These are phyloP conservation scores for Eutreptiella sp. DNA, from an alignment of 208 protist genomes.

Conservation along the genomic window DNA sequence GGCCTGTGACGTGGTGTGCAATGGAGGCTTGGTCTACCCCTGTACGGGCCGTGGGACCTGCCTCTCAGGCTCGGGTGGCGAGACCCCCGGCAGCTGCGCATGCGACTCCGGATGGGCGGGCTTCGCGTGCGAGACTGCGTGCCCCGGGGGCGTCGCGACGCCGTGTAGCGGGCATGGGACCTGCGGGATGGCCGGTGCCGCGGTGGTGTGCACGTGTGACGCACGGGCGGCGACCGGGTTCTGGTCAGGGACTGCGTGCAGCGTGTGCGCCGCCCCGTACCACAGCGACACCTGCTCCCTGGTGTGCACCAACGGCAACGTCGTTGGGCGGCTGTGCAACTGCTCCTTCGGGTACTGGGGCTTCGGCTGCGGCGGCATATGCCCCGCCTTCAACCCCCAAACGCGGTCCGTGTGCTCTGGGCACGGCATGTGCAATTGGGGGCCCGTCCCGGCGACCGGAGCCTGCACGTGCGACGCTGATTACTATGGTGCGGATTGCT, in stretches of 20 bases:
- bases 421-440: constrained; percentile 26
- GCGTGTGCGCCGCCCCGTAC: constrained; percentile 10
- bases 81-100: constrained; percentile 12
- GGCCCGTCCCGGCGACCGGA: background rate
- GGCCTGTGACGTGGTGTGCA: constrained; percentile 24
- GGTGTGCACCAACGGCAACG: constrained; percentile 16
- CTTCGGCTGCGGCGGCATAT: background rate
- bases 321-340: too few relatives aligned
- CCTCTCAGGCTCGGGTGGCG: constrained; percentile 9
- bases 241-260: constrained; percentile 8
- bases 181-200: constrained; percentile 4
- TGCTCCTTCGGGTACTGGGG: too few relatives aligned
- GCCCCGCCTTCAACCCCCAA: background rate
- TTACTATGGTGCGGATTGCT: constrained; percentile 22
- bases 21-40: constrained; percentile 12
- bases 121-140: constrained; percentile 9
- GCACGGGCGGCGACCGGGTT: background rate
- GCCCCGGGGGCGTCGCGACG: constrained; percentile 11
- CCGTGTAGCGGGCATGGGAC: constrained; percentile 27
- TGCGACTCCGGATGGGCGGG: constrained; percentile 11
- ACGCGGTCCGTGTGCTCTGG: constrained; percentile 10
- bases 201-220: constrained; percentile 17
- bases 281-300: constrained; percentile 17
- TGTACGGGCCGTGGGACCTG: constrained; percentile 25
- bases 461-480: constrained; percentile 18